Base-by-base conservation (phyloP, 768 basidiomycete genomes). In the Symmetrospora coprosmae region DNA sequence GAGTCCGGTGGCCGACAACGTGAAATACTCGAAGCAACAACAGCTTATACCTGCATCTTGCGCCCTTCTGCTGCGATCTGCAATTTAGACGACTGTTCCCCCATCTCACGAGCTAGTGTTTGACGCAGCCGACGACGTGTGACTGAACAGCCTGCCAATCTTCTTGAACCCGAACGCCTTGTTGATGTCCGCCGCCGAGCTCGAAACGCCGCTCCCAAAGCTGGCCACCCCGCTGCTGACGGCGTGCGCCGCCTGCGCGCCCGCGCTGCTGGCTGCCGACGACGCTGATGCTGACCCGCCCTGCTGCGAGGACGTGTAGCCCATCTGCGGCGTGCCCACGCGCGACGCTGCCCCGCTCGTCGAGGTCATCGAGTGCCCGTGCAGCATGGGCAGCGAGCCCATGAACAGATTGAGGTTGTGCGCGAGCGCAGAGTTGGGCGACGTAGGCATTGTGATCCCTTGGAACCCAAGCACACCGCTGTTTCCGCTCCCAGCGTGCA, bases 391-490 rank as follows among this genome's bases (percentile, higher is more conserved):
- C 17, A 58, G 55, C 28, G 41, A 45, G 7, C 55, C 55, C 21
- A 58, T 45, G 41, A 58, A 58, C 21, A 43, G 30, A 30, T 58
- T 58, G 25, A 58, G 55, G 31, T 58, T 58, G 43, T 58, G 55
- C 5, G 55, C 39, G 8, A 58, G 31, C 4, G 55, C 55, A 17
- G 55, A 58, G 30, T 58, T 58, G 23, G 55, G 55, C 55, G 55
- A 58, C 14, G 55, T 43, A 25, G 40, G 40, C 27, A 41, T 41
- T n/a, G n/a, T n/a, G 7, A 50, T 34, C 23, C 49, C 49, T 33
- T 31, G 49, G 8, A 50, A 23, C 13, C 43, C 43, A 9, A 23
- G 43, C 8, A 46, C 13, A 46, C 43, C 43, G 11, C 13, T 46
- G 43, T 25, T 25, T 23, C 13, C 8, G 9, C 43, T 23, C 25